A percentile compares a stretch with the other conserved stretches of the same genome.
Conservation (phyloP, 495 filamentous ascomycete species). For the Trichoderma gamsii region DNA sequence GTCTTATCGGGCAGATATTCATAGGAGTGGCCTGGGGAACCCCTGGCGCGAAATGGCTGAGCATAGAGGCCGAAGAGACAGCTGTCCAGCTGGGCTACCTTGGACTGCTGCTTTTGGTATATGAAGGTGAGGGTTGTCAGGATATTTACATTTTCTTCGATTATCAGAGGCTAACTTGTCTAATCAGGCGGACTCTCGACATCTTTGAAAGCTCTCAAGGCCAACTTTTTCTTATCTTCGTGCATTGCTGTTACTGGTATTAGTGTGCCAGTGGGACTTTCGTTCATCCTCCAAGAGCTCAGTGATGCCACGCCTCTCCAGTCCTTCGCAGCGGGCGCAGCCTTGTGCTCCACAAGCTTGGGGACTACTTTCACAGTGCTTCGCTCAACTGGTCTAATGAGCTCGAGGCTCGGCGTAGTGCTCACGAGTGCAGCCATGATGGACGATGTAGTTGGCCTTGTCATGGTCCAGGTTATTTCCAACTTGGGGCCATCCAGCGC, state of each 20-base stretch:
- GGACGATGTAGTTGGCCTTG: conserved; percentile 76
- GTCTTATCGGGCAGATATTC: conserved; percentile 68
- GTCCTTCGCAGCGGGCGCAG: conserved; percentile 69
- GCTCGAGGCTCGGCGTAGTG: conserved; percentile 62
- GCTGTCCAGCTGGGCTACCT: conserved; percentile 71
- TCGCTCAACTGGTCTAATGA: conserved; percentile 42
- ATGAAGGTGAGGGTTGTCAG: conserved; percentile 45
- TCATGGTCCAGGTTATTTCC: conserved; percentile 65
- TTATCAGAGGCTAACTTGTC: neutral
- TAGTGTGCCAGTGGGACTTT: conserved; percentile 57
- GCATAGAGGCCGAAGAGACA: conserved; percentile 49
- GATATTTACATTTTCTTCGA: neutral
- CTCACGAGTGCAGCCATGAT: conserved; percentile 70
- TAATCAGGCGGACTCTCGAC: conserved; percentile 60
- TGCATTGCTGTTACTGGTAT: conserved; percentile 61
- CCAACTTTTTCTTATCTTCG: conserved; percentile 55
- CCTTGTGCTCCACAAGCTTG: conserved; percentile 68
- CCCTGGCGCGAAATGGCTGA: conserved; percentile 43
- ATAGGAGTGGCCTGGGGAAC: conserved; percentile 65
- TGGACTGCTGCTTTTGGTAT: conserved; percentile 68
- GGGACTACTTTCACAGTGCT: conserved; percentile 77
- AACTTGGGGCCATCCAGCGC: conserved; percentile 33
- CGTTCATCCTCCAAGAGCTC: conserved; percentile 49
- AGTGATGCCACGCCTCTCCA: conserved; percentile 45
- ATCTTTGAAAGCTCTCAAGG: conserved; percentile 48